Evolutionary conservation across 495 filamentous ascomycete species (phyloP).

Genomic region (Trichoderma virens): DNA sequence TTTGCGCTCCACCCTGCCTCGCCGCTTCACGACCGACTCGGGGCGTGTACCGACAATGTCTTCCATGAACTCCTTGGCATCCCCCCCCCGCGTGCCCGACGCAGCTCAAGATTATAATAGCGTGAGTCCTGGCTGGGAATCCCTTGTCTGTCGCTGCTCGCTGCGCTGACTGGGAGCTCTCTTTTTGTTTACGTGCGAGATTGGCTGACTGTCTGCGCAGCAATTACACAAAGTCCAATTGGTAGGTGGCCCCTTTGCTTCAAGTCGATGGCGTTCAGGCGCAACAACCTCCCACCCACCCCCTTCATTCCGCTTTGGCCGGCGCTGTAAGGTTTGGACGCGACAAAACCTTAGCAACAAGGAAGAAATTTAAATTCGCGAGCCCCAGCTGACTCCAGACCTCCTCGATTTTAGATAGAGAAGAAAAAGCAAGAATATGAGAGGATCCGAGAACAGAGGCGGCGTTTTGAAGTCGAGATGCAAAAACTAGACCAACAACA

Average conservation of each 20-base stretch:
- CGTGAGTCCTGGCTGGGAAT: constrained; percentile 16
- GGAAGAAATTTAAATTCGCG: not conserved
- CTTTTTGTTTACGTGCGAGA: constrained; percentile 4
- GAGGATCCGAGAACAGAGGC: constrained; percentile 72
- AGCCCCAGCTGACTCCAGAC: not conserved
- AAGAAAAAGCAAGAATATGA: constrained; percentile 88
- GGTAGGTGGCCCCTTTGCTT: constrained; percentile 31
- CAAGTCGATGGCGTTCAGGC: not conserved
- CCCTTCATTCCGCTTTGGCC: not conserved
- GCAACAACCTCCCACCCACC: not conserved
- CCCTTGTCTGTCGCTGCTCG: not conserved
- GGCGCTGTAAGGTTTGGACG: not conserved
- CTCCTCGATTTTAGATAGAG: constrained; percentile 58
- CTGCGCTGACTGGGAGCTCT: not conserved
- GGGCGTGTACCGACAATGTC: constrained; percentile 77
- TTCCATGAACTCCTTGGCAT: constrained; percentile 42
- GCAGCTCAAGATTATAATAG: constrained; percentile 11
- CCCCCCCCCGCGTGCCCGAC: constrained; percentile 7
- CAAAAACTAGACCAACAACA: constrained; percentile 75
- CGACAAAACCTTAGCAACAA: not conserved
- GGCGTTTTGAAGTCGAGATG: constrained; percentile 81
- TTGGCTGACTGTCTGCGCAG: constrained; percentile 30
- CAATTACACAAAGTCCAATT: constrained; percentile 53
- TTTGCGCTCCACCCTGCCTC: constrained; percentile 65
- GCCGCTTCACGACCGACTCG: constrained; percentile 90